Evolutionary conservation across 257 asterid genomes (phyloP).

Genomic region (Nicotiana obtusifolia): DNA sequence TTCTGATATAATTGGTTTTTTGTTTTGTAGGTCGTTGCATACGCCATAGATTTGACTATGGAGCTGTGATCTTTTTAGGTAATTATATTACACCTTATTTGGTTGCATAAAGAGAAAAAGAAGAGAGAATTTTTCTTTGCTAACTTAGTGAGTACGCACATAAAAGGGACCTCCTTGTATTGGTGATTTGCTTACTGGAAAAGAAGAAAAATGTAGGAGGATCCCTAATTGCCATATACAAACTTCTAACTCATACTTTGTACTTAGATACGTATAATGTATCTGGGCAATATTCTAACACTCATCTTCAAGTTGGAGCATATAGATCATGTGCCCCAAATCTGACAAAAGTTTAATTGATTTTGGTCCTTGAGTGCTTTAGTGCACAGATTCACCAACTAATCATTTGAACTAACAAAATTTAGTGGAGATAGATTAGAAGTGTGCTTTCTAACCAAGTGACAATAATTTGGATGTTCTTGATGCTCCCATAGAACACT

Average conservation of each 20-base stretch:
- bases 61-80: conserved; percentile 95
- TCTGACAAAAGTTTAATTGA: no score
- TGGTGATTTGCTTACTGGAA: not conserved
- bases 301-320: not conserved
- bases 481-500: no score
- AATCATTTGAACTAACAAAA: no score
- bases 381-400: no score
- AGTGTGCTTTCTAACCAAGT: no score
- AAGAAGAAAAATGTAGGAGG: not conserved
- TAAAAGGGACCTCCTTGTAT: not conserved
- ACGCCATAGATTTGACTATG: conserved; percentile 88
- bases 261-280: not conserved
- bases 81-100: conserved; percentile 16
- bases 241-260: not conserved
- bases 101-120: not conserved
- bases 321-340: not conserved
- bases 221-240: not conserved
- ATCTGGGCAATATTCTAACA: not conserved
- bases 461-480: no score
- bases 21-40: conserved; percentile 85
- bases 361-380: no score
- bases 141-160: not conserved
- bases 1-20: conserved; percentile 11
- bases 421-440: no score
- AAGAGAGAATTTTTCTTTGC: not conserved